Percentiles rank a stretch among this genome's conserved stretches.
Evolutionary conservation across 1,284 basidiomycete species (phyloP).

Genomic region (Butyriboletus regius): DNA sequence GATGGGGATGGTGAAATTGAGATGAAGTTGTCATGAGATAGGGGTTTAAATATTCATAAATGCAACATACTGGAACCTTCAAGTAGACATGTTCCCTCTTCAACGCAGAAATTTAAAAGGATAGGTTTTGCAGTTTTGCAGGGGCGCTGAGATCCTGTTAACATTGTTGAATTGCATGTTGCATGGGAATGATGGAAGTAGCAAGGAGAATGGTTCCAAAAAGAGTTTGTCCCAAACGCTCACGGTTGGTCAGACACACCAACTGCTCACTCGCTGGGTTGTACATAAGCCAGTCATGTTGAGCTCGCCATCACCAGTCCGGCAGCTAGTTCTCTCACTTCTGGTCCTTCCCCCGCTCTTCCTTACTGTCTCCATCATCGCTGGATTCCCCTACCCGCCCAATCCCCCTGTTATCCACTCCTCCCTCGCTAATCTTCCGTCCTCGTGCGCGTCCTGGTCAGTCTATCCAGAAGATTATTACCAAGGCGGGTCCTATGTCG

Average conservation of each 20-base stretch:
- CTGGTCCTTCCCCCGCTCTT: constrained; percentile 54
- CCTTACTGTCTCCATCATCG: constrained; percentile 52
- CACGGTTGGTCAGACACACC: no score
- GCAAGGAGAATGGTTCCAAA: neutral
- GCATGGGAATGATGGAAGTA: neutral
- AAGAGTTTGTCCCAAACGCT: neutral
- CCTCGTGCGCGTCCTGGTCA: constrained; percentile 48
- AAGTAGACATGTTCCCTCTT: neutral
- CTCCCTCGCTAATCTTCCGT: constrained; percentile 54
- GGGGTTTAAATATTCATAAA: neutral
- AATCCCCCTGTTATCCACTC: constrained; percentile 43
- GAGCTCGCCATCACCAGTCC: constrained; percentile 6
- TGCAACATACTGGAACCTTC: neutral
- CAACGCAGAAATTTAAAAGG: no score
- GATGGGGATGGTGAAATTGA: neutral
- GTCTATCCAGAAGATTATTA: constrained; percentile 67
- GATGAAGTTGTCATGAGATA: neutral
- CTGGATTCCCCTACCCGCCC: constrained; percentile 56
- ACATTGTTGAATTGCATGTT: neutral
- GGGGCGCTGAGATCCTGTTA: neutral
- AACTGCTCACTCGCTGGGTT: neutral
- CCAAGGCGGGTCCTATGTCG: constrained; percentile 57
- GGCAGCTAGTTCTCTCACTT: constrained; percentile 44
- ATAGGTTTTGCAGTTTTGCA: no score
- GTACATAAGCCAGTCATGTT: constrained; percentile 13